Conservation (phyloP, 768 basidiomycete genomes). For the Xanthoconium purpureum region DNA sequence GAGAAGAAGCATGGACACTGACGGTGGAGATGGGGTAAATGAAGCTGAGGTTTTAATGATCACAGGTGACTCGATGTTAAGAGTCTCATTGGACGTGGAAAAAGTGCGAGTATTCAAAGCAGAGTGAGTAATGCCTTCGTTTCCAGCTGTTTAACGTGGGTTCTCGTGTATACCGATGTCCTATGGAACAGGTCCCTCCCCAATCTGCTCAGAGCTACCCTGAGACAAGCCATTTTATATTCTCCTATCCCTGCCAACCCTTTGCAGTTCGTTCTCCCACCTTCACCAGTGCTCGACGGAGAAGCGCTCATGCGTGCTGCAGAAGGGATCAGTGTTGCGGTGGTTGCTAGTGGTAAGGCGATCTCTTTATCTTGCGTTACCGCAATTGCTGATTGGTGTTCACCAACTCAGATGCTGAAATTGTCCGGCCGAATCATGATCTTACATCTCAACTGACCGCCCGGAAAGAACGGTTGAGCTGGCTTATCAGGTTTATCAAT, state of each 20-base stretch:
- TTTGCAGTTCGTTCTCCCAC: slow-evolving; percentile 75
- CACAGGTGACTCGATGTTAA: slow-evolving; percentile 70
- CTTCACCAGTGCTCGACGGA: slow-evolving; percentile 60
- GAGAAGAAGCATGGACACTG: slow-evolving; percentile 8
- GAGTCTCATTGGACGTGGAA: slow-evolving; percentile 58
- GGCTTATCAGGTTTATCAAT: slow-evolving; percentile 87
- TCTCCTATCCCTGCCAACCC: slow-evolving; percentile 75
- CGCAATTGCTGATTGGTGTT: neutral
- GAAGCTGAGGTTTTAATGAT: slow-evolving; percentile 36
- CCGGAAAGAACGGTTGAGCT: slow-evolving; percentile 71
- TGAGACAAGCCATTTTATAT: slow-evolving; percentile 82
- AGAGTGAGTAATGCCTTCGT: slow-evolving; percentile 44
- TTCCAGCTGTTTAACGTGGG: neutral
- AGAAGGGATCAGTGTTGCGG: slow-evolving; percentile 66
- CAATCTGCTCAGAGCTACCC: slow-evolving; percentile 69
- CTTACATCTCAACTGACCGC: slow-evolving; percentile 72
- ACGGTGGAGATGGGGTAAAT: slow-evolving; percentile 1
- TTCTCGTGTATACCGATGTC: neutral
- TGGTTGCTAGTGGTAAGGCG: slow-evolving; percentile 66
- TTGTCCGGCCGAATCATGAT: slow-evolving; percentile 76
- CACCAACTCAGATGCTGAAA: slow-evolving; percentile 48
- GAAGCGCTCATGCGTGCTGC: slow-evolving; percentile 79
- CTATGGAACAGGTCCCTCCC: slow-evolving; percentile 56
- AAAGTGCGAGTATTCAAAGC: slow-evolving; percentile 57
- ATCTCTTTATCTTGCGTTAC: neutral